A percentile compares a stretch with the other conserved stretches of the same genome.
Evolutionary conservation across 441 rosid species (phyloP).

Genomic region (Erodium texanum): DNA sequence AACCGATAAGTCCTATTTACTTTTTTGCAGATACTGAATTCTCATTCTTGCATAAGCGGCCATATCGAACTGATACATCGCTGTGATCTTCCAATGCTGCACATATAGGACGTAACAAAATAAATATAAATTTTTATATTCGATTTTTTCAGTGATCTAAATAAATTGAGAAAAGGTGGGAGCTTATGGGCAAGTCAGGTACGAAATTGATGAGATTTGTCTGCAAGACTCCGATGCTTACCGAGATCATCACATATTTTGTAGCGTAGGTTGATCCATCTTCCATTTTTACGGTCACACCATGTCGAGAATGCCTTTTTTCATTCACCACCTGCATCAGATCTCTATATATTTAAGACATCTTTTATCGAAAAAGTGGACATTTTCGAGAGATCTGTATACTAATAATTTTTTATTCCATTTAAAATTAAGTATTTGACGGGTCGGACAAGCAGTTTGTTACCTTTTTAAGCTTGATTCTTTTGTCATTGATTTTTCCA

Average conservation of each 20-base stretch:
- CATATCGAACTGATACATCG: conserved; percentile 19
- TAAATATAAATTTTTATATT: too few species aligned
- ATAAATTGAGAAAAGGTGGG: too few species aligned
- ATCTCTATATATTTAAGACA: too few species aligned
- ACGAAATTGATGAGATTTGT: conserved; percentile 26
- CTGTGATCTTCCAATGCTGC: conserved; percentile 32
- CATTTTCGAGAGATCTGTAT: too few species aligned
- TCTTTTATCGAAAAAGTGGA: too few species aligned
- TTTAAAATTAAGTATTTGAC: too few species aligned
- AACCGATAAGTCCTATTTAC: too few species aligned
- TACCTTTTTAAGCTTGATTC: conserved; percentile 31
- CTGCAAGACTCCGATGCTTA: conserved; percentile 33
- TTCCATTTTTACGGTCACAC: conserved; percentile 26
- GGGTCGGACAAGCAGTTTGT: too few species aligned
- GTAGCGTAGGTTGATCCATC: conserved; percentile 26
- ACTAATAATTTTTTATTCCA: too few species aligned
- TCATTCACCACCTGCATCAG: conserved; percentile 22
- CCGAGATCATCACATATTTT: conserved; percentile 28
- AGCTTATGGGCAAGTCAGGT: conserved; percentile 27
- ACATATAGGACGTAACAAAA: not conserved
- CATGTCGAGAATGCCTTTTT: conserved; percentile 14
- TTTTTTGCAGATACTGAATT: too few species aligned
- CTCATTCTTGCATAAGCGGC: too few species aligned
- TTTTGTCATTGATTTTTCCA: conserved; percentile 16
- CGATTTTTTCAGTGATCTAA: too few species aligned